These are phyloP conservation scores for Euphorbia schlechtendalii DNA, from an alignment of 441 rosid genomes.

Conservation along the genomic window DNA sequence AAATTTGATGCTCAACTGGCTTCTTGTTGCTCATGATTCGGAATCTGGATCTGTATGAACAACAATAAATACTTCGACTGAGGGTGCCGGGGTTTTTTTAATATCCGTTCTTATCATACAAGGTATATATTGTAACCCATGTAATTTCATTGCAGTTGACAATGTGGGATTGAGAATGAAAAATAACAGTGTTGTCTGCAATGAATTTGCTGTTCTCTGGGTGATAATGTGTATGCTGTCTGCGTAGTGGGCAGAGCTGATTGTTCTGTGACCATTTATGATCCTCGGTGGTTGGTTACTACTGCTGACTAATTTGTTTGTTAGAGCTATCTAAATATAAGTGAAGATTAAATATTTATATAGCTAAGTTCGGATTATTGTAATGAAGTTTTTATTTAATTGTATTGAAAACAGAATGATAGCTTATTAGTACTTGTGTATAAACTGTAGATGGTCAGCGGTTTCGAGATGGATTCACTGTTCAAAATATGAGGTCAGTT, in stretches of 20 bases:
- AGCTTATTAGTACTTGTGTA: not conserved
- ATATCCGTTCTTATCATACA: too few species aligned
- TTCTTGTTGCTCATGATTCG: too few species aligned
- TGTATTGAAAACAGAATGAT: not conserved
- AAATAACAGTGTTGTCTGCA: slow-evolving; percentile 23
- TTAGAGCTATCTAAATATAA: not conserved
- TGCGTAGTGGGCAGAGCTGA: slow-evolving; percentile 68
- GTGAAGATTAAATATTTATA: not conserved
- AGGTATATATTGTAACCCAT: too few species aligned
- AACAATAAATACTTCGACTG: too few species aligned
- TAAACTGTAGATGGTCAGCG: slow-evolving; percentile 43
- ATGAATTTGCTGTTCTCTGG: slow-evolving; percentile 51
- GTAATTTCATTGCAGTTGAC: too few species aligned
- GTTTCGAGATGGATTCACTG: too few species aligned
- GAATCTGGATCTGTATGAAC: too few species aligned
- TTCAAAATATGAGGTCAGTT: too few species aligned
- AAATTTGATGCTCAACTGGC: too few species aligned
- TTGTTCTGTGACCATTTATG: slow-evolving; percentile 59
- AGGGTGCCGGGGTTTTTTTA: slow-evolving; percentile 50
- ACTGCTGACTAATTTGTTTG: slow-evolving; percentile 9
- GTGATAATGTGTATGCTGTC: slow-evolving; percentile 48
- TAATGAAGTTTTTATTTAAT: too few species aligned
- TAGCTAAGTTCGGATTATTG: not conserved
- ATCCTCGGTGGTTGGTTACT: slow-evolving; percentile 57
- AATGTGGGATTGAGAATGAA: slow-evolving; percentile 70